phyloP scores from a whole-genome alignment of 129 eudicot species.

The carrot (Daucus carota) region DH1_v3.0 NC_030384.2:44084501-44085000 shows the following conservation, averaged over 20 bases:
- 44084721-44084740: background rate
- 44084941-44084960: constrained; percentile 88
- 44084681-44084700: background rate
- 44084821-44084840: constrained; percentile 93
- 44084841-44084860: constrained; percentile 86
- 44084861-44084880: constrained; percentile 98
- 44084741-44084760: too few relatives aligned
- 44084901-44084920: constrained; percentile 89
- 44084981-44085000: constrained; percentile 90
- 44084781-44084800: constrained; percentile 20
- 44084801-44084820: constrained; percentile 88
- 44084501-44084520: background rate
- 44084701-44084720: background rate
- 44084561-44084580: background rate
- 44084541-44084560: background rate
- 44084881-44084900: constrained; percentile 98
- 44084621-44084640: background rate
- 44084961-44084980: constrained; percentile 88
- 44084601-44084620: background rate
- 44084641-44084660: constrained; percentile 2
- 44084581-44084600: background rate
- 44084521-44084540: background rate
- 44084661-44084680: background rate
- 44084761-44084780: too few relatives aligned
- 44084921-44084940: constrained; percentile 92